Evolutionary conservation across 1,284 basidiomycete species (phyloP).

Genomic region (Tilletiopsis washingtonensis): DNA sequence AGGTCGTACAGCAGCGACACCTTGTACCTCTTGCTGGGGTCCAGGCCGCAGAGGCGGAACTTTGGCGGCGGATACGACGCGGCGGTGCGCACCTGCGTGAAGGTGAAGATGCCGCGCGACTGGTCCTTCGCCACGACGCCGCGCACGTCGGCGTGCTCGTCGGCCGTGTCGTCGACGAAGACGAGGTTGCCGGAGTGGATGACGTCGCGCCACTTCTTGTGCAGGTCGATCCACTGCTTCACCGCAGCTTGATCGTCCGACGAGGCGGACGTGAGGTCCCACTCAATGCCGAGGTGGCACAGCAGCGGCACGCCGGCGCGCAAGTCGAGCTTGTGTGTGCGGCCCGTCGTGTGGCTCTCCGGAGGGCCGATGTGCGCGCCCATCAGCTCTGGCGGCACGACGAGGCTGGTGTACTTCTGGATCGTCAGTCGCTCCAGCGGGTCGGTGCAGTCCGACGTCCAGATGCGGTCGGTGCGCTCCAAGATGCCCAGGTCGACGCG

Average conservation of each 20-base stretch:
- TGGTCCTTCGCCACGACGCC: constrained; percentile 1
- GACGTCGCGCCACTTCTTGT: constrained; percentile 6
- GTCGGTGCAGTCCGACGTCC: constrained; percentile 5
- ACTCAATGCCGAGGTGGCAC: constrained; percentile 2
- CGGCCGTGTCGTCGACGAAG: not conserved
- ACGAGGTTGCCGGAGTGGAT: constrained; percentile 1
- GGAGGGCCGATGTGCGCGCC: too few species aligned
- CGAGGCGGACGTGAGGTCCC: not conserved
- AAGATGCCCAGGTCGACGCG: constrained; percentile 7
- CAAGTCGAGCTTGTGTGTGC: constrained; percentile 1
- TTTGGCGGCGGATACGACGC: not conserved
- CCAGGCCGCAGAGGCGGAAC: not conserved
- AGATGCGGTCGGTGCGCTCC: constrained; percentile 4
- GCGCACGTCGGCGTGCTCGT: not conserved
- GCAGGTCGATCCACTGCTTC: constrained; percentile 1
- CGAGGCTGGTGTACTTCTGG: too few species aligned
- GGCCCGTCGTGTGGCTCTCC: not conserved
- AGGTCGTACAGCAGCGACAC: not conserved
- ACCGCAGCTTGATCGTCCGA: not conserved
- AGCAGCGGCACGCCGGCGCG: too few species aligned
- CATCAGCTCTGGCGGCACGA: too few species aligned
- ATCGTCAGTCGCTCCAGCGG: constrained; percentile 4
- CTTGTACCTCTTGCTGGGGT: not conserved
- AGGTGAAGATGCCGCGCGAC: not conserved
- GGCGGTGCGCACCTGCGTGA: not conserved